A percentile compares a stretch with the other conserved stretches of the same genome.
phyloP scores from a whole-genome alignment of 2,329 filamentous ascomycete species.

The Raffaelea ambrosiae region DNA sequence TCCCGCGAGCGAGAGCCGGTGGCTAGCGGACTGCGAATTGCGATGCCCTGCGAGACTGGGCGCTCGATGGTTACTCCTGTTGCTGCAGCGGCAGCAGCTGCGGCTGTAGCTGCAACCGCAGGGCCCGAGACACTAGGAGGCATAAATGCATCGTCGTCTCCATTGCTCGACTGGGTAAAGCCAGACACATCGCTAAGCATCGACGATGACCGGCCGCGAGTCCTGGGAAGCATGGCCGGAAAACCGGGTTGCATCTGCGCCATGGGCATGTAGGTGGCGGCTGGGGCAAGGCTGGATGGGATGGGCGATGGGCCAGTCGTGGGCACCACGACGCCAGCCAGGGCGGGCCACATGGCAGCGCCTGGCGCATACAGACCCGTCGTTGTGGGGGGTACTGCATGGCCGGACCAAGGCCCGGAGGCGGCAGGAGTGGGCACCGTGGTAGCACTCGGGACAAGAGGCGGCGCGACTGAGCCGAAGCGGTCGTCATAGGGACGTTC shows the following conservation, averaged over 20 bases:
- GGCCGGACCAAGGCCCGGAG: no score
- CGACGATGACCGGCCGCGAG: conserved; percentile 52
- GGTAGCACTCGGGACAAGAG: background rate
- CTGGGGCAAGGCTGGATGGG: conserved; percentile 4
- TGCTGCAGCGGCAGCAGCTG: no score
- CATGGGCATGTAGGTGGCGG: no score
- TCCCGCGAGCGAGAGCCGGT: no score
- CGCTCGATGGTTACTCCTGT: no score
- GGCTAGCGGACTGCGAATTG: no score
- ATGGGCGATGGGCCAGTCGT: conserved; percentile 8
- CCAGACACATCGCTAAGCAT: conserved; percentile 62
- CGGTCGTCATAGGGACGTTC: conserved; percentile 30
- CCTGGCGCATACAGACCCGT: no score
- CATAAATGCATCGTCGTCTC: conserved; percentile 30
- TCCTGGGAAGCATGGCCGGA: conserved; percentile 20
- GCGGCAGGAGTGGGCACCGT: background rate
- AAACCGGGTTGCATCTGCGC: conserved; percentile 6
- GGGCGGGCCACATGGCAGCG: background rate
- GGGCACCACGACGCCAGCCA: background rate
- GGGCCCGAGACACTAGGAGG: no score
- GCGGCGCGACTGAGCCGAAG: conserved; percentile 2
- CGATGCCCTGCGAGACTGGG: no score
- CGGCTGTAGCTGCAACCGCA: no score
- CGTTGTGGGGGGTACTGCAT: no score
- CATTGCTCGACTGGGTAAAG: conserved; percentile 54